Evolutionary conservation across 129 eudicot species (phyloP).

Genomic region (Cynara cardunculus): DNA sequence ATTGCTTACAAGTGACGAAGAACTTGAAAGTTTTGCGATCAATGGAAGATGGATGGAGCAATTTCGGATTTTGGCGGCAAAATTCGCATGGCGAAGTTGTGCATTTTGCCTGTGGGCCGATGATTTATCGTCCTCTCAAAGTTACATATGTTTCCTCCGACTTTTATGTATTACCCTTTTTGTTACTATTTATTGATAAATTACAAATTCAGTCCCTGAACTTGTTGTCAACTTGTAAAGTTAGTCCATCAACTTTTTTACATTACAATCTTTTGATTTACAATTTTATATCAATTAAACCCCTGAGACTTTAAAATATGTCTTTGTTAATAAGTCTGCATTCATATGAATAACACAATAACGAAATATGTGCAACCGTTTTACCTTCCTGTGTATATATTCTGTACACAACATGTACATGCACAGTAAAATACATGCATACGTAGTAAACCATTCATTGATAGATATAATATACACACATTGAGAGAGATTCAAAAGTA

Average conservation of each 20-base stretch:
- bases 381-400: not conserved
- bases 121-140: not conserved
- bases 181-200: not conserved
- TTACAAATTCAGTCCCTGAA: not conserved
- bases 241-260: not conserved
- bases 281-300: not conserved
- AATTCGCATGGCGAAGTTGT: not conserved
- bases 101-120: not conserved
- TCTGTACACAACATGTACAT: not conserved
- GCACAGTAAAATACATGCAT: not conserved
- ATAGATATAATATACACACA: too few species aligned
- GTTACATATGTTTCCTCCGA: not conserved
- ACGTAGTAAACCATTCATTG: too few species aligned
- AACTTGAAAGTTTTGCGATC: not conserved
- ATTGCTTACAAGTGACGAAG: too few species aligned
- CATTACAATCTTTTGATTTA: not conserved
- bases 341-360: too few species aligned
- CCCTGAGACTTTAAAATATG: not conserved
- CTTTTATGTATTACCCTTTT: not conserved
- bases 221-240: not conserved
- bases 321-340: not conserved
- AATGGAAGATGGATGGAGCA: not conserved
- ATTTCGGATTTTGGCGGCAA: not conserved
- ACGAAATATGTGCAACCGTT: not conserved
- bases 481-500: not conserved